These are phyloP conservation scores for Macadamia integrifolia DNA, from an alignment of 164 flowering plant genomes.

Conservation along the genomic window DNA sequence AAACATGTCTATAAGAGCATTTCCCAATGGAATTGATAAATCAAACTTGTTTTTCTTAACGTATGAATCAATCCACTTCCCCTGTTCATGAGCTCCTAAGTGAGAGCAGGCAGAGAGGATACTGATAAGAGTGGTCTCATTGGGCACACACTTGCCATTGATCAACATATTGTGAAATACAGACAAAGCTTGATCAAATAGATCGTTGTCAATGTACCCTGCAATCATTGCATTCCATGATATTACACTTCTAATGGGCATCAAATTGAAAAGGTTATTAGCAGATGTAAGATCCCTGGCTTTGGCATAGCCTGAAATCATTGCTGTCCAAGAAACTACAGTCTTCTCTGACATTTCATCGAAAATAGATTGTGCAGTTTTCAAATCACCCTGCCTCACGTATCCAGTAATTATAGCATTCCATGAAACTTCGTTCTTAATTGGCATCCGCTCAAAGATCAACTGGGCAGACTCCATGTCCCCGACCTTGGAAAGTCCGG, in stretches of 20 bases:
- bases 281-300: constrained; percentile 33
- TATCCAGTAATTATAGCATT: constrained; percentile 42
- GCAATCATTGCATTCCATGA: constrained; percentile 57
- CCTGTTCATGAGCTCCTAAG: constrained; percentile 46
- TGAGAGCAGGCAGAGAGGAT: constrained; percentile 48
- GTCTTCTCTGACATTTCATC: constrained; percentile 37
- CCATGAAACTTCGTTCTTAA: constrained; percentile 34
- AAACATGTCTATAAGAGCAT: constrained; percentile 51
- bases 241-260: constrained; percentile 41
- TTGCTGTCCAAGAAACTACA: constrained; percentile 44
- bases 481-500: constrained; percentile 31
- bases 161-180: constrained; percentile 35
- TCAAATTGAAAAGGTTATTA: constrained; percentile 21
- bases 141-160: constrained; percentile 36
- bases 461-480: constrained; percentile 30
- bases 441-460: constrained; percentile 35
- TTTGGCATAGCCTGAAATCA: constrained; percentile 37
- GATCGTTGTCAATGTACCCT: constrained; percentile 37
- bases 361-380: constrained; percentile 30
- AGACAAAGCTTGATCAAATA: constrained; percentile 36
- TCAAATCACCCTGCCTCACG: constrained; percentile 26
- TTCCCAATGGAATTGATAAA: constrained; percentile 34
- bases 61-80: constrained; percentile 46
- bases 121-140: constrained; percentile 39
- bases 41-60: constrained; percentile 31